Evolutionary conservation across 305 asterid species (phyloP).

Genomic region (Galium porrigens): DNA sequence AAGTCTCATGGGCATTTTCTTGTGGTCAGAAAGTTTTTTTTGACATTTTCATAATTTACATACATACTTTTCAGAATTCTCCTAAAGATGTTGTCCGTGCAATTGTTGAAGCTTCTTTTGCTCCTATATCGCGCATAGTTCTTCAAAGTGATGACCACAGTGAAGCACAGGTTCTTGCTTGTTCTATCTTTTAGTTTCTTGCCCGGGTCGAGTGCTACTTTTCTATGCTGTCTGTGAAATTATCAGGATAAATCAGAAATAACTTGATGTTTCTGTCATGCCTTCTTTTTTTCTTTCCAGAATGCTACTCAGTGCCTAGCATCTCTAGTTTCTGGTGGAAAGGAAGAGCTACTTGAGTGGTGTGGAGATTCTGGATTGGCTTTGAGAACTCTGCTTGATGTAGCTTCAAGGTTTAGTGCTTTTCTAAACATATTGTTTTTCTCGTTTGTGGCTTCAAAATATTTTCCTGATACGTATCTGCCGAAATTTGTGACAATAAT

Average conservation of each 20-base stretch:
- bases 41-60: background rate
- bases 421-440: constrained; percentile 1
- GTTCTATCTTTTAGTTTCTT: constrained; percentile 2
- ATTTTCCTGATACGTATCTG: background rate
- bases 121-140: constrained; percentile 52
- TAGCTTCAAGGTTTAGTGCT: constrained; percentile 64
- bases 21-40: background rate
- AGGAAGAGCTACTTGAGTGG: constrained; percentile 78
- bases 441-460: background rate
- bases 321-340: constrained; percentile 67
- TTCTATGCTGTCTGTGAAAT: background rate
- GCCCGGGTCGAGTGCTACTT: background rate
- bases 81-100: constrained; percentile 68
- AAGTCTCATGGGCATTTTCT: background rate
- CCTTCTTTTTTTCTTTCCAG: constrained; percentile 26
- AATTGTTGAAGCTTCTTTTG: constrained; percentile 56
- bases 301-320: constrained; percentile 92
- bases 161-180: constrained; percentile 64
- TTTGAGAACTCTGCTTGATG: constrained; percentile 86
- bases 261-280: constrained; percentile 16
- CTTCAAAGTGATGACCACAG: constrained; percentile 79
- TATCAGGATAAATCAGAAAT: constrained; percentile 13
- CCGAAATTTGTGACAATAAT: background rate
- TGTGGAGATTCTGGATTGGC: constrained; percentile 67
- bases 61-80: constrained; percentile 44